Base-by-base conservation (phyloP, 116 monocot genomes). In the Papilionanthe hybrid region DNA sequence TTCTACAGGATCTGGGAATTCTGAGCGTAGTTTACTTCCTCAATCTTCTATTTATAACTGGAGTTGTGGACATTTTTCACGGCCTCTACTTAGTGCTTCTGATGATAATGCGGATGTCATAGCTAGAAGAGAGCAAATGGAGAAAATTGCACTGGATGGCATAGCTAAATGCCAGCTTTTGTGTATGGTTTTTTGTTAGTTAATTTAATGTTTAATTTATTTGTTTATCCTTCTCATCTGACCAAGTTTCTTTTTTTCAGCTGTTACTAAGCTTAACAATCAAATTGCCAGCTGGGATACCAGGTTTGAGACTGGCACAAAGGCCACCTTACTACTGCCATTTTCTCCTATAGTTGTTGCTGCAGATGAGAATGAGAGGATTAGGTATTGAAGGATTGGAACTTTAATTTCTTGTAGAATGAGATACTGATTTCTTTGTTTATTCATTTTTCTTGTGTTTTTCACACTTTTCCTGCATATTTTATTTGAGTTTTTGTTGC, bases 51-150 rank as follows among this genome's bases (percentile, higher is more conserved):
- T 96, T 47, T 96, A 93, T 84, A 91, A 83, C 76, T 96, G 96
- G 96, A 96, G 96, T n/a, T 93, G 93, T 91, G 96, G 93, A 60
- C 96, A 96, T 85, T 96, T 96, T 83, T 91, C 96, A 4, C 85
- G 88, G 72, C 96, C 96, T 53, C 93, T 96, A 81, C 87, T 96
- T 77, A 91, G 91, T 63, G 88, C 81, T 67, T 71, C 80, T 49
- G 93, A 93, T 84, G 96, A 93, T n/a, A 91, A 88, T 78, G 93
- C 90, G 42, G 91, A 96, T 72, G 80, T 86, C 30, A 47, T 80
- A 29, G 81, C 81, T 75, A 88, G 83, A 82, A 85, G 96, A 82
- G 93, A 96, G 72, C 86, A 91, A 72, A 90, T 81, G 78, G 90
- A 96, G 49, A 83, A 82, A 87, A 76, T 65, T 81, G 91, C 91